Conservation (phyloP, 345 rosid species). For the Brassica cretica region DNA sequence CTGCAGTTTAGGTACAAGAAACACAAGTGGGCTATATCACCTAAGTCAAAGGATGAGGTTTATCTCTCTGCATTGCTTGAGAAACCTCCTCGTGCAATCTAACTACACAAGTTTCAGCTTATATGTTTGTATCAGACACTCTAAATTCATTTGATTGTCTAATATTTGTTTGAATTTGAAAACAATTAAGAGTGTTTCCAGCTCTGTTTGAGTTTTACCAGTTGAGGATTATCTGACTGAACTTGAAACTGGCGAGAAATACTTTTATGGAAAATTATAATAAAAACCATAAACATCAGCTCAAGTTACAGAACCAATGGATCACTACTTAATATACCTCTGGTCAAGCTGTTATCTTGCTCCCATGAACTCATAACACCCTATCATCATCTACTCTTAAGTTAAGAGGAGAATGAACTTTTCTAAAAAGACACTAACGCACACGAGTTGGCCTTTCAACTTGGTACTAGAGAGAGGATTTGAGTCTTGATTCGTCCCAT, state of each 20-base stretch:
- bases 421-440: neutral
- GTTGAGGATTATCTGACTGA: neutral
- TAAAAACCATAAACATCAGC: slow-evolving; percentile 23
- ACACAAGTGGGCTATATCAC: slow-evolving; percentile 72
- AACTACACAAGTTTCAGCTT: slow-evolving; percentile 21
- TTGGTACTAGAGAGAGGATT: slow-evolving; percentile 83
- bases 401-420: slow-evolving; percentile 15
- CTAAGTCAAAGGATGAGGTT: slow-evolving; percentile 66
- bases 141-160: slow-evolving; percentile 12
- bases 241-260: slow-evolving; percentile 7
- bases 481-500: slow-evolving; percentile 97
- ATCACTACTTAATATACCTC: slow-evolving; percentile 23
- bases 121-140: neutral
- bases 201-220: slow-evolving; percentile 22
- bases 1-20: slow-evolving; percentile 86
- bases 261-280: slow-evolving; percentile 13
- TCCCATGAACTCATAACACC: slow-evolving; percentile 12
- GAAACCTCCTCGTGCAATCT: slow-evolving; percentile 84
- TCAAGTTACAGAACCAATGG: slow-evolving; percentile 28
- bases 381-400: slow-evolving; percentile 32
- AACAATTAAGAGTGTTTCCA: neutral
- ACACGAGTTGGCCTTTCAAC: slow-evolving; percentile 36
- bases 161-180: slow-evolving; percentile 4
- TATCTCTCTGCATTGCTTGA: slow-evolving; percentile 82
- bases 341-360: slow-evolving; percentile 29